Percentiles rank a stretch among this genome's conserved stretches.
These are phyloP conservation scores for Globisporangium camurandrum DNA, from an alignment of 352 stramenopile genomes.

Conservation along the genomic window DNA sequence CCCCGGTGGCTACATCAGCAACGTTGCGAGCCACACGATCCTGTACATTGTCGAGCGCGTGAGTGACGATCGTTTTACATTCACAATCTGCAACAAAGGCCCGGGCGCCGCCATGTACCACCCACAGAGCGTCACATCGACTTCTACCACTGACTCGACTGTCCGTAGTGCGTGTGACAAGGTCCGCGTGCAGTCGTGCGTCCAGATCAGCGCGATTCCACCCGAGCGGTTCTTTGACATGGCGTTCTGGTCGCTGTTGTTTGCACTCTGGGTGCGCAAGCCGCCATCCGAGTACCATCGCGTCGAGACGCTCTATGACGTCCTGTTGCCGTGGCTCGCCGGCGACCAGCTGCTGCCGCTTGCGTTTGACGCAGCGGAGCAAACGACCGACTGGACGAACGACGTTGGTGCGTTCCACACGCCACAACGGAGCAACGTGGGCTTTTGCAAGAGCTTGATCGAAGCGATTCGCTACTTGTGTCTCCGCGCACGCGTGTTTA, in stretches of 20 bases:
- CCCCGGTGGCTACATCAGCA: conserved; percentile 76
- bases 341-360: conserved; percentile 65
- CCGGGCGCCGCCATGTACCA: conserved; percentile 83
- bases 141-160: background rate
- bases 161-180: conserved; percentile 33
- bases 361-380: conserved; percentile 30
- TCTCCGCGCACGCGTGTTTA: conserved; percentile 45
- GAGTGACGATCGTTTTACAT: conserved; percentile 44
- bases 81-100: conserved; percentile 88
- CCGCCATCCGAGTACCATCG: conserved; percentile 83
- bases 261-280: conserved; percentile 81
- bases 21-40: conserved; percentile 60
- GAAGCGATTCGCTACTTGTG: conserved; percentile 72
- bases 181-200: conserved; percentile 70
- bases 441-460: conserved; percentile 78
- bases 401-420: conserved; percentile 40
- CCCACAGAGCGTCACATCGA: conserved; percentile 22
- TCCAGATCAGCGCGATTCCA: conserved; percentile 60
- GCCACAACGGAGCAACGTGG: conserved; percentile 60
- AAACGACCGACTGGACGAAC: conserved; percentile 21
- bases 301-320: conserved; percentile 85
- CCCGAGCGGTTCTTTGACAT: conserved; percentile 66
- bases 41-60: conserved; percentile 82
- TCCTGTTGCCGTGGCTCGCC: conserved; percentile 83
- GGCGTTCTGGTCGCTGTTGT: conserved; percentile 79